Conservation (phyloP, 2,329 filamentous ascomycete species). For the Didymella lethalis region DNA sequence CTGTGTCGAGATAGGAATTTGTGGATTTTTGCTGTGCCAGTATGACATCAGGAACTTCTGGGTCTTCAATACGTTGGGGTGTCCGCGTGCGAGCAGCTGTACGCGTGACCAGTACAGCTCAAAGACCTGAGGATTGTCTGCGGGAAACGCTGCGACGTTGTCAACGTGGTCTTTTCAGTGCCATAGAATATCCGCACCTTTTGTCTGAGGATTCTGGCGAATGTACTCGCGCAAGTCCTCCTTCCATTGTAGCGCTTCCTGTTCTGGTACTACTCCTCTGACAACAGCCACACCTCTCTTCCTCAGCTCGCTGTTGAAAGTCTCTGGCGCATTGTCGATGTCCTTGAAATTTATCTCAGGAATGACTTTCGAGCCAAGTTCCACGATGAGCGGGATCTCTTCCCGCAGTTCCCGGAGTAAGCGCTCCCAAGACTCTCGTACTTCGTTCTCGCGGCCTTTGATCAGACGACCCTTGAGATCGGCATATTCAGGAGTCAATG, state of each 20-base stretch:
- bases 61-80: slow-evolving; percentile 57
- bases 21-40: slow-evolving; percentile 57
- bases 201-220: slow-evolving; percentile 55
- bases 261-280: slow-evolving; percentile 54
- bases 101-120: slow-evolving; percentile 60
- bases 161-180: slow-evolving; percentile 14
- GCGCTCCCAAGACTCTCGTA: slow-evolving; percentile 58
- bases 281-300: slow-evolving; percentile 63
- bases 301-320: slow-evolving; percentile 65
- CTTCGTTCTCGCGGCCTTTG: slow-evolving; percentile 56
- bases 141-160: slow-evolving; percentile 53
- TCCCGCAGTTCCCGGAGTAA: slow-evolving; percentile 54
- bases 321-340: slow-evolving; percentile 57
- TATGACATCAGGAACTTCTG: slow-evolving; percentile 59
- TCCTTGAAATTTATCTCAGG: slow-evolving; percentile 59
- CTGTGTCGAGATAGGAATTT: slow-evolving; percentile 53
- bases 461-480: slow-evolving; percentile 56
- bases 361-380: slow-evolving; percentile 53
- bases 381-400: slow-evolving; percentile 56
- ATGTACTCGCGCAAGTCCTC: slow-evolving; percentile 56
- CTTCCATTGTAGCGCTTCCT: slow-evolving; percentile 57
- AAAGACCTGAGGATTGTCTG: slow-evolving; percentile 59
- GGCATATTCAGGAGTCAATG: slow-evolving; percentile 57
- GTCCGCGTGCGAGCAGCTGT: slow-evolving; percentile 57
- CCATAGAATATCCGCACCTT: slow-evolving; percentile 31